A percentile compares a stretch with the other conserved stretches of the same genome.
Evolutionary conservation across 176 grass and related monocot genomes (phyloP).

Genomic region (Elymus sibiricus): DNA sequence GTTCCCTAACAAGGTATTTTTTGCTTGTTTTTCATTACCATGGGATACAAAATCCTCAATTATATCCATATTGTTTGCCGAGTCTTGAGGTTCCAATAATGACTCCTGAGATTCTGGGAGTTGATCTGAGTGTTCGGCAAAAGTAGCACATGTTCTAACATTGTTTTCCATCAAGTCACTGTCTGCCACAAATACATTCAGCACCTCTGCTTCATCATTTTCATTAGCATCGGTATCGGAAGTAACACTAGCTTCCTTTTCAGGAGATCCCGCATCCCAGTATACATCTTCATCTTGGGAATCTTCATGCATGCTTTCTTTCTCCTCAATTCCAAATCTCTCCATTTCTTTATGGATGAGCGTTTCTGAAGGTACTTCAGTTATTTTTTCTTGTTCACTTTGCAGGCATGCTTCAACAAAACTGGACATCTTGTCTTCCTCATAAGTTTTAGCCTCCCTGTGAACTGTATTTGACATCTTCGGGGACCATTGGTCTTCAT

Average conservation of each 20-base stretch:
- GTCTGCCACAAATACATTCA: constrained; percentile 11
- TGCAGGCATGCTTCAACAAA: constrained; percentile 28
- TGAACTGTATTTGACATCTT: constrained; percentile 7
- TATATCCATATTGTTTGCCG: constrained; percentile 22
- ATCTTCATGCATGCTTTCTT: constrained; percentile 16
- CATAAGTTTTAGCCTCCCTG: not conserved
- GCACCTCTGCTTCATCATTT: constrained; percentile 22
- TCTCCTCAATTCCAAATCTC: constrained; percentile 14
- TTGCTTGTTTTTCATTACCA: constrained; percentile 17
- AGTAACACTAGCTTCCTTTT: constrained; percentile 26
- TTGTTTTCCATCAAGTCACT: constrained; percentile 18
- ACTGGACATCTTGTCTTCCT: constrained; percentile 30
- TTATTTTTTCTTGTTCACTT: constrained; percentile 27
- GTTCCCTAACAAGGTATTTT: constrained; percentile 18
- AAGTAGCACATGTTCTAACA: constrained; percentile 20
- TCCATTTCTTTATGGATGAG: constrained; percentile 25
- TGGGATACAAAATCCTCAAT: constrained; percentile 12
- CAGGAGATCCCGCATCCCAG: constrained; percentile 28
- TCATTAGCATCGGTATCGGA: constrained; percentile 15
- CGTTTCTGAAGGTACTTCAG: constrained; percentile 5
- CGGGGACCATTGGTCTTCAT: constrained; percentile 12
- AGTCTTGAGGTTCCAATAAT: constrained; percentile 16
- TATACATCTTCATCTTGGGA: constrained; percentile 22
- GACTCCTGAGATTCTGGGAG: constrained; percentile 34
- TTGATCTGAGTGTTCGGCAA: constrained; percentile 17